phyloP scores from a whole-genome alignment of 176 grass and related monocot genomes.

The Oryza officinalis region DNA sequence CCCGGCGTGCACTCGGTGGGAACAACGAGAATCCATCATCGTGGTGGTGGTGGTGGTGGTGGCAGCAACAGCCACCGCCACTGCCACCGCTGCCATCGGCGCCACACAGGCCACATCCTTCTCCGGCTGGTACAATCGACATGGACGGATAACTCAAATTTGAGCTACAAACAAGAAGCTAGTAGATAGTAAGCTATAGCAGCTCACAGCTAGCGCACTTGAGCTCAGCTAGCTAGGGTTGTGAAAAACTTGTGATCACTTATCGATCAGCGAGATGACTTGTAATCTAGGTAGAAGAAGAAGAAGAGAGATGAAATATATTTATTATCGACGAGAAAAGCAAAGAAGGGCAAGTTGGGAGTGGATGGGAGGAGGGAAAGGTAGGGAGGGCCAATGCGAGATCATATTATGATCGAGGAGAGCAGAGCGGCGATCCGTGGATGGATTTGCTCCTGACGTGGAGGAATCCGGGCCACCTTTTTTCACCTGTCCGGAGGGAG shows the following conservation, averaged over 20 bases:
- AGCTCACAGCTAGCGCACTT: not conserved
- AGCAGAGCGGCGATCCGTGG: slow-evolving; percentile 13
- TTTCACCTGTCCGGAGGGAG: not conserved
- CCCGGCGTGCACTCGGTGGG: not conserved
- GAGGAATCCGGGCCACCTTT: slow-evolving; percentile 50
- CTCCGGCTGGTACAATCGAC: slow-evolving; percentile 31
- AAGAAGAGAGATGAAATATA: too few species aligned
- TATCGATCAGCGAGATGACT: not conserved
- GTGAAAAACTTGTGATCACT: not conserved
- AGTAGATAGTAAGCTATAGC: not conserved
- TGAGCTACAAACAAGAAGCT: not conserved
- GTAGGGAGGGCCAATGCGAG: slow-evolving; percentile 45
- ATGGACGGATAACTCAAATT: slow-evolving; percentile 4
- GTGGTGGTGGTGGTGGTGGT: not conserved
- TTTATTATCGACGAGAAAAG: not conserved
- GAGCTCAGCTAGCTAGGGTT: not conserved
- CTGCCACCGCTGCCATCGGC: not conserved
- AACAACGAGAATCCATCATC: slow-evolving; percentile 12
- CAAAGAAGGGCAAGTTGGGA: not conserved
- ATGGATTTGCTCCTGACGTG: slow-evolving; percentile 49
- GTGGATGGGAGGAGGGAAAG: not conserved
- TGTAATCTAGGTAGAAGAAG: too few species aligned
- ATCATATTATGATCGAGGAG: slow-evolving; percentile 18
- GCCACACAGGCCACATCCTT: slow-evolving; percentile 32
- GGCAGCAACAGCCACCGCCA: not conserved